A percentile compares a stretch with the other conserved stretches of the same genome.
These are phyloP conservation scores for Saccharomycopsis fermentans DNA, from an alignment of 805 yeast genomes.

Conservation along the genomic window DNA sequence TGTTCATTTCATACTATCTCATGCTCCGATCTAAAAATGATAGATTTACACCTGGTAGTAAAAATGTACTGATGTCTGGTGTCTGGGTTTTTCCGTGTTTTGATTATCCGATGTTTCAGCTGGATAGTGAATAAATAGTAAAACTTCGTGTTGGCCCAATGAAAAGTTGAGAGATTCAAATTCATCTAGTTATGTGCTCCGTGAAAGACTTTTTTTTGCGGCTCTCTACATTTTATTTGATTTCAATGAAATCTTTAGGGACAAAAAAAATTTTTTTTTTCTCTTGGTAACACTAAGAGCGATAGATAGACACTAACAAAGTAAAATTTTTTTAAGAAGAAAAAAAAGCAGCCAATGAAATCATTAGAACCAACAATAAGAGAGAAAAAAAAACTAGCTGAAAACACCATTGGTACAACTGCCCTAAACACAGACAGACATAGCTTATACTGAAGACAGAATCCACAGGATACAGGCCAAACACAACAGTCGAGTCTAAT, in stretches of 20 bases:
- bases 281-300: background rate
- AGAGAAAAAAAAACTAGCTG: background rate
- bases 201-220: background rate
- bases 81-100: background rate
- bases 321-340: background rate
- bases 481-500: background rate
- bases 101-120: background rate
- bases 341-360: background rate
- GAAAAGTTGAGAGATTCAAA: slow-evolving; percentile 13
- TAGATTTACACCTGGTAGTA: too few relatives aligned
- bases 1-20: too few relatives aligned
- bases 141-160: background rate
- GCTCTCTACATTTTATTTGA: background rate
- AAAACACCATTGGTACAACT: background rate
- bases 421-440: background rate
- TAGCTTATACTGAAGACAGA: background rate
- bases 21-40: background rate
- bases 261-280: background rate
- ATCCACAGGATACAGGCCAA: background rate
- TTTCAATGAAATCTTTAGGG: too few relatives aligned
- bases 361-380: background rate
- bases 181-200: background rate
- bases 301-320: background rate
- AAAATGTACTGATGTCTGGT: background rate
- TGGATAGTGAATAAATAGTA: background rate